These are phyloP conservation scores for Dorcoceras hygrometricum DNA, from an alignment of 257 asterid species.

Conservation along the genomic window DNA sequence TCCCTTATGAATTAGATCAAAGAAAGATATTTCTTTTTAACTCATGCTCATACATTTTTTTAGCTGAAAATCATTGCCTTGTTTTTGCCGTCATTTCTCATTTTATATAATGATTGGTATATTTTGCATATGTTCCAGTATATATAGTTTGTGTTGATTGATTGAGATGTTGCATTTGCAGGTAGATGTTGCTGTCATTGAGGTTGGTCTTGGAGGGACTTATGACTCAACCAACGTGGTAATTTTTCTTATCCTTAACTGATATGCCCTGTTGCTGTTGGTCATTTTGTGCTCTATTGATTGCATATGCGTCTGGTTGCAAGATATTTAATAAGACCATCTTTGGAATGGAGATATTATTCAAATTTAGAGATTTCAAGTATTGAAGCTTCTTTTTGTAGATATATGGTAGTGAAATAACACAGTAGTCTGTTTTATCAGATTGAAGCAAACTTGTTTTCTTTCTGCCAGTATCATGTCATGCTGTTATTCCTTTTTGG, in stretches of 20 bases:
- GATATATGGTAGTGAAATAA: neutral
- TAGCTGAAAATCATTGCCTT: constrained; percentile 9
- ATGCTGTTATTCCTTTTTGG: neutral
- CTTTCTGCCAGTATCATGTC: neutral
- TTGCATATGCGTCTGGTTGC: neutral
- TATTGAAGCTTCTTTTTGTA: neutral
- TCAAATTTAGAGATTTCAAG: neutral
- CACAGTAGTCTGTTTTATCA: neutral
- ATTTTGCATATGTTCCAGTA: neutral
- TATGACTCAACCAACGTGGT: constrained; percentile 94
- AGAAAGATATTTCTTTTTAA: neutral
- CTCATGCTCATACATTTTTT: neutral
- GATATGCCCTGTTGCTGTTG: constrained; percentile 5
- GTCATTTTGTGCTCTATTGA: constrained; percentile 18
- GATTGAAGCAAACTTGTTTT: neutral
- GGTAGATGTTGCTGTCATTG: constrained; percentile 93
- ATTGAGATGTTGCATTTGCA: constrained; percentile 31
- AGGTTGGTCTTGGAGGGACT: constrained; percentile 96
- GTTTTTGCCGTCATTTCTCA: neutral
- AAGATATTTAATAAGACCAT: neutral
- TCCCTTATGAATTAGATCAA: neutral
- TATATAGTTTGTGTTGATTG: neutral
- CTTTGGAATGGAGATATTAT: neutral
- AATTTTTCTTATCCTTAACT: constrained; percentile 21
- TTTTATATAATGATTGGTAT: constrained; percentile 4